These are phyloP conservation scores for Fusarium sp. DNA, from an alignment of 2,329 filamentous ascomycete species.

Conservation along the genomic window DNA sequence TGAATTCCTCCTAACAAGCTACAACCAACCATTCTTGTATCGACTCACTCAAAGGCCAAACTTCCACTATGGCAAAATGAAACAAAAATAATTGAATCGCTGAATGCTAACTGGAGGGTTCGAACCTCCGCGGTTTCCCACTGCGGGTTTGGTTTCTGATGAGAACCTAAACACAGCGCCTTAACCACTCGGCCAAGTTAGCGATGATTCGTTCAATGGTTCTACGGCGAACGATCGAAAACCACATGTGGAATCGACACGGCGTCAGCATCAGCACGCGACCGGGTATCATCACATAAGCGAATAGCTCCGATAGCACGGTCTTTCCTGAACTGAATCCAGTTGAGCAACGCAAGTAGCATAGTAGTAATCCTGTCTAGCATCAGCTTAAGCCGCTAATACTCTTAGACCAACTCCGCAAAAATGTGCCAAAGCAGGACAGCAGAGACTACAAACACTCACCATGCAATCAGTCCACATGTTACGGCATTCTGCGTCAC, in stretches of 20 bases:
- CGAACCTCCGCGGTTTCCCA: constrained; percentile 43
- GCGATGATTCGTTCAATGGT: constrained; percentile 15
- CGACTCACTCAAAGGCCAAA: too few relatives aligned
- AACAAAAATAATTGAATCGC: constrained; percentile 9
- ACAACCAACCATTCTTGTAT: too few relatives aligned
- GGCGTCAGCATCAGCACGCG: not conserved
- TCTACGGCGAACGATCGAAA: too few relatives aligned
- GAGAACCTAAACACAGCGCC: constrained; percentile 42
- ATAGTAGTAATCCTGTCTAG: not conserved
- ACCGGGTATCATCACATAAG: not conserved
- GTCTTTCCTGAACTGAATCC: constrained; percentile 4
- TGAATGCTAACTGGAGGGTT: constrained; percentile 41
- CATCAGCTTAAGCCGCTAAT: not conserved
- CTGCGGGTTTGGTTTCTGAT: constrained; percentile 41
- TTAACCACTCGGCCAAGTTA: constrained; percentile 43
- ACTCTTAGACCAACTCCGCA: not conserved
- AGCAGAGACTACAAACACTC: not conserved
- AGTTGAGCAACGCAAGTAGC: not conserved
- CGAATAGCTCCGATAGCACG: not conserved
- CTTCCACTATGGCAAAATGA: not conserved
- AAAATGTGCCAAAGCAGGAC: not conserved
- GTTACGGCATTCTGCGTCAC: constrained; percentile 9
- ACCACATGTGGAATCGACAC: not conserved
- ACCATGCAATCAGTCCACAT: constrained; percentile 12
- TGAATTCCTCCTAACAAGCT: too few relatives aligned